Evolutionary conservation across 441 rosid species (phyloP).

Genomic region (Gossypium aridum): DNA sequence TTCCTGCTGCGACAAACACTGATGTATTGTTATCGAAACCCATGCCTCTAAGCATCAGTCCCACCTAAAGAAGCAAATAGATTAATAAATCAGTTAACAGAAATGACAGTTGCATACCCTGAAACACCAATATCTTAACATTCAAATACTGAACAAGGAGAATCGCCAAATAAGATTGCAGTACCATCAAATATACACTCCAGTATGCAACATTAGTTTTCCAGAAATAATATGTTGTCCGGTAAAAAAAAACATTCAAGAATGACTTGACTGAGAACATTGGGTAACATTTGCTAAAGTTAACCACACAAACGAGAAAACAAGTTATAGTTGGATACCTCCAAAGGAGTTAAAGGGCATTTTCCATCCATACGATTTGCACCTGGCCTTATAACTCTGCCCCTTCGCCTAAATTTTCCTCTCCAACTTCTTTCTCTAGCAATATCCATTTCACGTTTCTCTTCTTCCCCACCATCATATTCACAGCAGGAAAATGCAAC

Average conservation of each 20-base stretch:
- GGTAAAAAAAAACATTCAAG: background rate
- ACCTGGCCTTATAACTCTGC: constrained; percentile 81
- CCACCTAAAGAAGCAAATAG: constrained; percentile 50
- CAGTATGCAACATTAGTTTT: background rate
- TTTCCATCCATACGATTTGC: constrained; percentile 86
- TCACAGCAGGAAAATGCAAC: constrained; percentile 98
- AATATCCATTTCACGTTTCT: constrained; percentile 82
- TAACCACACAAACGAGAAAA: background rate
- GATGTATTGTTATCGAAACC: constrained; percentile 77
- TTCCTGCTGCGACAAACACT: constrained; percentile 86
- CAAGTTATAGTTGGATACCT: constrained; percentile 39
- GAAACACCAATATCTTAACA: background rate
- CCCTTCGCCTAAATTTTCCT: constrained; percentile 89
- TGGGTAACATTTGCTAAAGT: no score
- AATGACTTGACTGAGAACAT: background rate
- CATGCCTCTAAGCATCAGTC: constrained; percentile 99
- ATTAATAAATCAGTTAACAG: background rate
- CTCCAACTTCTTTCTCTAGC: constrained; percentile 94
- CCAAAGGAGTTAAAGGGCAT: constrained; percentile 89
- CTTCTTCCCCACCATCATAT: constrained; percentile 91
- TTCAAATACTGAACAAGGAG: background rate
- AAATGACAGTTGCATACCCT: background rate
- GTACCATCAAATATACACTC: background rate
- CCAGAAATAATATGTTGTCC: background rate
- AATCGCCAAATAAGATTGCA: background rate